Conservation (phyloP, 768 basidiomycete species). For the Tylopilus rubrobrunneus region DNA sequence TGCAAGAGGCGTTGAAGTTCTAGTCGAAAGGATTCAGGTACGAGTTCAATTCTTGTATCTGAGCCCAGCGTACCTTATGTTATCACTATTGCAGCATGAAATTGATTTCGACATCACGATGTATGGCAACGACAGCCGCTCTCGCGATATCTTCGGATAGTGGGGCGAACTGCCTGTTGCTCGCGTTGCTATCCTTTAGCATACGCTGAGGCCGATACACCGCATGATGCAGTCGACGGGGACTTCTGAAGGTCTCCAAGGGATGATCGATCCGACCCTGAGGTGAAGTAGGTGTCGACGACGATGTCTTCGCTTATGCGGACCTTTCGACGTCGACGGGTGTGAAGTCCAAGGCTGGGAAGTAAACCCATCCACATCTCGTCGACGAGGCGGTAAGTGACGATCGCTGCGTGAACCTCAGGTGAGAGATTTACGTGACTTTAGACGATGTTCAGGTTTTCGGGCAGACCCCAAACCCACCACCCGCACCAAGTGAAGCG, state of each 20-base stretch:
- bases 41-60: slow-evolving; percentile 17
- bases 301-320: slow-evolving; percentile 53
- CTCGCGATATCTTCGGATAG: slow-evolving; percentile 44
- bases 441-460: slow-evolving; percentile 57
- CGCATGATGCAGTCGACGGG: slow-evolving; percentile 97
- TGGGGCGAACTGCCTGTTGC: slow-evolving; percentile 66
- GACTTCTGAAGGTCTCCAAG: slow-evolving; percentile 89
- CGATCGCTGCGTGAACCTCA: background rate
- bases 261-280: slow-evolving; percentile 86
- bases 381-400: slow-evolving; percentile 43
- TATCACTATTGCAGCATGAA: slow-evolving; percentile 47
- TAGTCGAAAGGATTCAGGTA: slow-evolving; percentile 88
- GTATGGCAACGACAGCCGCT: slow-evolving; percentile 41
- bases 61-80: slow-evolving; percentile 11
- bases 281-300: slow-evolving; percentile 32
- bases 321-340: slow-evolving; percentile 46
- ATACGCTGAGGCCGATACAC: slow-evolving; percentile 87
- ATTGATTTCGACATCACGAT: slow-evolving; percentile 62
- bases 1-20: slow-evolving; percentile 78
- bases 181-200: slow-evolving; percentile 80
- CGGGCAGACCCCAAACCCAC: slow-evolving; percentile 52
- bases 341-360: slow-evolving; percentile 42
- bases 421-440: background rate
- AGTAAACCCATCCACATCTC: slow-evolving; percentile 40
- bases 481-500: slow-evolving; percentile 57